phyloP scores from a whole-genome alignment of 495 filamentous ascomycete genomes.

The Neurospora cerealis region DNA sequence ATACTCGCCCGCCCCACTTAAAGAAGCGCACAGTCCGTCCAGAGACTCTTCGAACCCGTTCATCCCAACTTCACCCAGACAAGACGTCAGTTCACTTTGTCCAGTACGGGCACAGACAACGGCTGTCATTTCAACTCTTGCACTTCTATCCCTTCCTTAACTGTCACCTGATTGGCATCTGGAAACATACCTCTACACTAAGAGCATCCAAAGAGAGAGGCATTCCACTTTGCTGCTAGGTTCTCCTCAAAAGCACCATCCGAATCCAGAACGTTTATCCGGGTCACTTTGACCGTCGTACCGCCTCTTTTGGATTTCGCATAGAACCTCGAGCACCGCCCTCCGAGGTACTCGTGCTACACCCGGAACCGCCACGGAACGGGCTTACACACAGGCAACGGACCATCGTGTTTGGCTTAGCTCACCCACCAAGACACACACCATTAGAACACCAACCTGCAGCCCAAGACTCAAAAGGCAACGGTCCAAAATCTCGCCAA shows the following conservation, averaged over 20 bases:
- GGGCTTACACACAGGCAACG: neutral
- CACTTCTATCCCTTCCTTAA: neutral
- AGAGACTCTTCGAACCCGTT: neutral
- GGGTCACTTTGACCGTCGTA: neutral
- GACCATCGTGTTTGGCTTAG: neutral
- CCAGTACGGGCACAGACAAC: neutral
- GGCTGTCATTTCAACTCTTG: neutral
- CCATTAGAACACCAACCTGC: neutral
- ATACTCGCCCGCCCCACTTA: neutral
- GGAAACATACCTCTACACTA: neutral
- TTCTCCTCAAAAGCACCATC: neutral
- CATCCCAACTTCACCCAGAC: neutral
- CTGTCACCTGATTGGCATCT: neutral
- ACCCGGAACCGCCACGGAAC: neutral
- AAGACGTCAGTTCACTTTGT: neutral
- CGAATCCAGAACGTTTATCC: neutral
- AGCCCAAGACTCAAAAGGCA: neutral
- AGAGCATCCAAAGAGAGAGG: neutral
- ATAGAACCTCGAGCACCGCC: neutral
- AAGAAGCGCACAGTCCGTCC: neutral
- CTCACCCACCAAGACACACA: neutral
- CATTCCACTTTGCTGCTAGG: neutral
- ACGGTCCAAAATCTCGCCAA: neutral
- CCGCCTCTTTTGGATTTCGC: neutral
- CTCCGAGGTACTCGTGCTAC: neutral